Conservation (phyloP, 495 filamentous ascomycete genomes). For the Geopyxis carbonaria region DNA sequence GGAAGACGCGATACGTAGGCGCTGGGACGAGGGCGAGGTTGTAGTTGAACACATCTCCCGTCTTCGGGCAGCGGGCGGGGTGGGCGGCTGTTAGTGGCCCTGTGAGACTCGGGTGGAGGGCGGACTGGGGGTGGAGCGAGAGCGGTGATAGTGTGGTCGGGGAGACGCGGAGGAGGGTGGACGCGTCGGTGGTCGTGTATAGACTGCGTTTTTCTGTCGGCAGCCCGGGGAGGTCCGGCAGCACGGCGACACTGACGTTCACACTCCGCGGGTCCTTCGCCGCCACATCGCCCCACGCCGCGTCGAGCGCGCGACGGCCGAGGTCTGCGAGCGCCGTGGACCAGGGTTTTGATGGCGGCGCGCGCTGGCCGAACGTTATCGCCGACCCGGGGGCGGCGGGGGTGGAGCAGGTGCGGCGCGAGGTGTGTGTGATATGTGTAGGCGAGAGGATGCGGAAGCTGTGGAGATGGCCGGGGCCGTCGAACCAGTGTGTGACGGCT, state of each 20-base stretch:
- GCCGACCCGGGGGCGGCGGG: constrained; percentile 28
- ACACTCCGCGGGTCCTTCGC: constrained; percentile 19
- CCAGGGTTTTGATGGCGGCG: constrained; percentile 54
- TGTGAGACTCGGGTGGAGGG: constrained; percentile 46
- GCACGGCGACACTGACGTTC: constrained; percentile 47
- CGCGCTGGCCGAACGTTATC: constrained; percentile 45
- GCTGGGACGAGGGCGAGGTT: constrained; percentile 39
- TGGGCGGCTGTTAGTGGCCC: constrained; percentile 50
- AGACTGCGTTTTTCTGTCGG: constrained; percentile 31
- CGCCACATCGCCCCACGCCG: constrained; percentile 5
- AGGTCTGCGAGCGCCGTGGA: constrained; percentile 23
- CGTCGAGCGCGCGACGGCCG: too few relatives aligned
- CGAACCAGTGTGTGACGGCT: constrained; percentile 55
- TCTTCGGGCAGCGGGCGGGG: constrained; percentile 49
- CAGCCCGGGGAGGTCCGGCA: constrained; percentile 39
- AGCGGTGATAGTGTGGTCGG: constrained; percentile 55
- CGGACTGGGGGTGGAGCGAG: constrained; percentile 36
- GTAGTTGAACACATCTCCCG: constrained; percentile 63
- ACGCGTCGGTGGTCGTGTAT: constrained; percentile 44
- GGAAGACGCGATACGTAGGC: constrained; percentile 49
- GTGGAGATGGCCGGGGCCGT: constrained; percentile 59
- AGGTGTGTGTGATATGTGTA: constrained; percentile 48
- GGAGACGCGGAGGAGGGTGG: constrained; percentile 40
- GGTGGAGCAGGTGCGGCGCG: constrained; percentile 43
- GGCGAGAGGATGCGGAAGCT: constrained; percentile 45